Conservation (phyloP, 1,284 basidiomycete species). For the Cryptococcus floricola region DNA sequence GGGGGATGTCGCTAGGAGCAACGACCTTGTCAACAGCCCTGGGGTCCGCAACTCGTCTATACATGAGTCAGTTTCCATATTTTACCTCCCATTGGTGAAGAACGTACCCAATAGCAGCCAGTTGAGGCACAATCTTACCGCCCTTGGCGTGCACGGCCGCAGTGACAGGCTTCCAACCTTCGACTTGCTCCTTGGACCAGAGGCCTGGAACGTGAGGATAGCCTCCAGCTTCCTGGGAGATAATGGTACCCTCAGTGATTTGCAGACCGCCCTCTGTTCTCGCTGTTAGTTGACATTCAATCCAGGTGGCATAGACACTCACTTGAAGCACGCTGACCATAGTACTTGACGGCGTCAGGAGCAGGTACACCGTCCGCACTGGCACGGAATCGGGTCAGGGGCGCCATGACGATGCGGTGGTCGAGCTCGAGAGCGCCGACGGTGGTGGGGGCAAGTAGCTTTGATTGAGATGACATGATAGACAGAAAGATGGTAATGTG, state of each 20-base stretch:
- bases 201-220: constrained; percentile 13
- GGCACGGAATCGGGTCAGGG: constrained; percentile 39
- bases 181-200: constrained; percentile 19
- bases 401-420: constrained; percentile 44
- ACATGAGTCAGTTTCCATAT: neutral
- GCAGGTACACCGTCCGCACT: constrained; percentile 19
- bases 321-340: constrained; percentile 35
- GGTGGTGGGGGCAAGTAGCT: constrained; percentile 24
- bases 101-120: constrained; percentile 52
- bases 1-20: neutral
- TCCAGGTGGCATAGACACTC: neutral
- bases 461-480: neutral
- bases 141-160: constrained; percentile 51
- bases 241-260: constrained; percentile 31
- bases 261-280: constrained; percentile 30
- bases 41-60: constrained; percentile 2
- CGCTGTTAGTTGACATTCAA: neutral
- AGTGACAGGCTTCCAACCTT: constrained; percentile 40
- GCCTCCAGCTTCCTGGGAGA: constrained; percentile 17
- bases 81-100: neutral
- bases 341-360: constrained; percentile 35
- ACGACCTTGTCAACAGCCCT: neutral
- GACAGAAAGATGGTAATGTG: too few species aligned
- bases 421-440: constrained; percentile 28
- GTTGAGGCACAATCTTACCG: constrained; percentile 52